A percentile compares a stretch with the other conserved stretches of the same genome.
These are phyloP conservation scores for Collybia sp. DNA, from an alignment of 768 basidiomycete species.

Conservation along the genomic window DNA sequence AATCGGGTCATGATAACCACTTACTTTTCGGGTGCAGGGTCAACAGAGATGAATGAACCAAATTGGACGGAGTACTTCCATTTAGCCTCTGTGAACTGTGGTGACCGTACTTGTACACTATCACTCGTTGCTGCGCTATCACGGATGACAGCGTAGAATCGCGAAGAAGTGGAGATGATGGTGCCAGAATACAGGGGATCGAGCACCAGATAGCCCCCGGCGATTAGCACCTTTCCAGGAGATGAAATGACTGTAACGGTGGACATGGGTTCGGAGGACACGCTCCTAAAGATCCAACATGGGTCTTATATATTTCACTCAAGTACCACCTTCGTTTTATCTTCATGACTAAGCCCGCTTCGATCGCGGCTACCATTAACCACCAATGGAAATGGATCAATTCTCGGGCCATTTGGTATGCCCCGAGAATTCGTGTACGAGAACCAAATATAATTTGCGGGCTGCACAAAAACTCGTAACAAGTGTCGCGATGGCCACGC, in stretches of 20 bases:
- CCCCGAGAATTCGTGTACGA: no score
- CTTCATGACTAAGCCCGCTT: no score
- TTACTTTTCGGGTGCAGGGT: constrained; percentile 34
- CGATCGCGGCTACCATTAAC: no score
- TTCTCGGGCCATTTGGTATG: no score
- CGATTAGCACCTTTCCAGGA: constrained; percentile 92
- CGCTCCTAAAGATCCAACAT: constrained; percentile 1
- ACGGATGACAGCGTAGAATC: constrained; percentile 83
- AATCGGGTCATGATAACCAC: constrained; percentile 12
- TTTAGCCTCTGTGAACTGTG: constrained; percentile 79
- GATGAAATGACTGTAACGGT: constrained; percentile 74
- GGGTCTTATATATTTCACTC: no score
- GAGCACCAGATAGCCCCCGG: constrained; percentile 96
- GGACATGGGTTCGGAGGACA: constrained; percentile 29
- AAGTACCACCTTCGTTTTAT: background rate
- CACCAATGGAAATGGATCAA: no score
- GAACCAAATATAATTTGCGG: no score
- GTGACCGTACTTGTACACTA: constrained; percentile 75
- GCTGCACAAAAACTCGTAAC: no score
- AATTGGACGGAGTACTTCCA: constrained; percentile 67
- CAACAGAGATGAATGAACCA: constrained; percentile 27
- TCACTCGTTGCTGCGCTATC: constrained; percentile 25
- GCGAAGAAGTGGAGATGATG: constrained; percentile 88
- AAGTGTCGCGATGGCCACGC: no score
- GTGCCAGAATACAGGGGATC: constrained; percentile 82